These are phyloP conservation scores for Verticillium klebahnii DNA, from an alignment of 2,329 filamentous ascomycete genomes.

Conservation along the genomic window DNA sequence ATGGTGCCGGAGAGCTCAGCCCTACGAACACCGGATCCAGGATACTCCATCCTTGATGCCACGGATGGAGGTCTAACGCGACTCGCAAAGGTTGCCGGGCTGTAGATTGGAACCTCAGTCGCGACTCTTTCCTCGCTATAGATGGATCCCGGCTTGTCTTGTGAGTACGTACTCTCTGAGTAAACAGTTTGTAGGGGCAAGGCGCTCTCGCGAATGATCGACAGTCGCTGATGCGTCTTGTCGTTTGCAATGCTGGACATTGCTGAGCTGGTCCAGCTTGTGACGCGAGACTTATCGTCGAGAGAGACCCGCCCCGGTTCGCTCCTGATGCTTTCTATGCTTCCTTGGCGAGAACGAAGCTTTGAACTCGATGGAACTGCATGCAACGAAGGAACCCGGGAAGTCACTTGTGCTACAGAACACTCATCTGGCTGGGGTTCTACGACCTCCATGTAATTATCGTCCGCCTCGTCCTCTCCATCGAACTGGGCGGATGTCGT, in stretches of 20 bases:
- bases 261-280: conserved; percentile 67
- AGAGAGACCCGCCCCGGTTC: conserved; percentile 28
- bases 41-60: not conserved
- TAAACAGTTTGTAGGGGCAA: conserved; percentile 20
- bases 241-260: conserved; percentile 48
- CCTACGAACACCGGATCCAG: not conserved
- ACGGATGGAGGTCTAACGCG: not conserved
- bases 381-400: conserved; percentile 46
- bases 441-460: conserved; percentile 27
- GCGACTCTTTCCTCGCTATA: not conserved
- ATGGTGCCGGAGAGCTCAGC: not conserved
- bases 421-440: conserved; percentile 32
- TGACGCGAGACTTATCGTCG: conserved; percentile 61
- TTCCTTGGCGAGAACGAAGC: conserved; percentile 49
- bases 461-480: conserved; percentile 9
- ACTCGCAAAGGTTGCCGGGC: conserved; percentile 6
- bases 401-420: conserved; percentile 42
- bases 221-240: conserved; percentile 46
- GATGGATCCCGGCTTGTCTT: conserved; percentile 4
- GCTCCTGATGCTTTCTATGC: conserved; percentile 44
- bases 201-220: conserved; percentile 57
- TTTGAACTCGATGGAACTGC: conserved; percentile 39
- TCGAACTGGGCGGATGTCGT: not conserved
- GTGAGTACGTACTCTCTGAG: conserved; percentile 47
- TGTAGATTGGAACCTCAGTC: not conserved